These are phyloP conservation scores for Chrysosporium keratinophilum DNA, from an alignment of 2,329 filamentous ascomycete genomes.

Conservation along the genomic window DNA sequence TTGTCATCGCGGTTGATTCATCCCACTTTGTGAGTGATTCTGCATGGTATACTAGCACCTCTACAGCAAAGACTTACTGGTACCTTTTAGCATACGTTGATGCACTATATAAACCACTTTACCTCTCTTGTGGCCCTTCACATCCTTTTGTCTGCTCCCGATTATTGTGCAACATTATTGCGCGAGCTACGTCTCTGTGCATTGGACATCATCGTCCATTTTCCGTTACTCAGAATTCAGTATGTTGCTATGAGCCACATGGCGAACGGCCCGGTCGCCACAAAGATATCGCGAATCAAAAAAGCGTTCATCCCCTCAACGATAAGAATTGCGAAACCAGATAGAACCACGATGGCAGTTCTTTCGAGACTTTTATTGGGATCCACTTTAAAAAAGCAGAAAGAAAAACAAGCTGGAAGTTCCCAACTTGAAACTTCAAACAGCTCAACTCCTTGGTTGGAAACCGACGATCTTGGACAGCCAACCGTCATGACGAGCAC, in stretches of 20 bases:
- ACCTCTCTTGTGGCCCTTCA: conserved; percentile 20
- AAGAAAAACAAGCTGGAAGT: not conserved
- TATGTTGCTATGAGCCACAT: conserved; percentile 20
- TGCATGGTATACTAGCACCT: not conserved
- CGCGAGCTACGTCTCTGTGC: conserved; percentile 18
- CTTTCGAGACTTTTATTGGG: not conserved
- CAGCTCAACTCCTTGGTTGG: not conserved
- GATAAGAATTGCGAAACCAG: not conserved
- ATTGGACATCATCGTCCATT: conserved; percentile 19
- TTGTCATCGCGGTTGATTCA: conserved; percentile 18
- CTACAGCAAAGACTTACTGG: not conserved
- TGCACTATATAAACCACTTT: conserved; percentile 18
- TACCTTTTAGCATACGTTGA: conserved; percentile 17
- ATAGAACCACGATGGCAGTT: not conserved
- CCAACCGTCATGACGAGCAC: not conserved
- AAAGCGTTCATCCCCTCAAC: not conserved
- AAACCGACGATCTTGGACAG: not conserved
- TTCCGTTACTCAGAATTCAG: conserved; percentile 16
- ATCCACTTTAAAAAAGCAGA: not conserved
- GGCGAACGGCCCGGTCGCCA: conserved; percentile 12
- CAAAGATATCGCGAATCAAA: conserved; percentile 2
- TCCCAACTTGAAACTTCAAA: not conserved
- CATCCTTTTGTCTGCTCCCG: conserved; percentile 16
- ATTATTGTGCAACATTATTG: conserved; percentile 15
- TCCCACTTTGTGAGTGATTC: conserved; percentile 19